Evolutionary conservation across 345 rosid species (phyloP).

Genomic region (Ricinus communis): DNA sequence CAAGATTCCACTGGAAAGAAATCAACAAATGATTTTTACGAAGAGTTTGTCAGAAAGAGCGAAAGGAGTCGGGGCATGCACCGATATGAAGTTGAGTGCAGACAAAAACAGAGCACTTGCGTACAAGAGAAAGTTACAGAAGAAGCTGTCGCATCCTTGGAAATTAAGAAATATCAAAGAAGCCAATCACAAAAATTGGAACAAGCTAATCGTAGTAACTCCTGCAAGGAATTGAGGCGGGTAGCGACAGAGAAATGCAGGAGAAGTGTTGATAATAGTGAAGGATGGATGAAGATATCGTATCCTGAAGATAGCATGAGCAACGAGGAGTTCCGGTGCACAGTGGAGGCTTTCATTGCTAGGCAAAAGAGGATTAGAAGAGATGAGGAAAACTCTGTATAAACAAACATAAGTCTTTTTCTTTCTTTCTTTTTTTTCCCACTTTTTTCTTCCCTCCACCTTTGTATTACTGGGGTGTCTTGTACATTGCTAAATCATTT

Average conservation of each 20-base stretch:
- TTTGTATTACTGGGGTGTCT: background rate
- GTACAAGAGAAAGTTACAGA: constrained; percentile 19
- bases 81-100: constrained; percentile 19
- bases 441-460: background rate
- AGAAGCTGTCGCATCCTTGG: constrained; percentile 12
- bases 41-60: constrained; percentile 46
- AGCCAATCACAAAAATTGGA: constrained; percentile 53
- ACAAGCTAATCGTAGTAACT: constrained; percentile 15
- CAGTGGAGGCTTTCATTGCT: constrained; percentile 71
- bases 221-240: constrained; percentile 45
- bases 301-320: constrained; percentile 63
- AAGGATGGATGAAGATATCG: constrained; percentile 27
- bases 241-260: constrained; percentile 44
- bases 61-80: constrained; percentile 31
- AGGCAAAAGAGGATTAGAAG: constrained; percentile 68
- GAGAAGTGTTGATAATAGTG: constrained; percentile 29
- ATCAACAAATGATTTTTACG: constrained; percentile 38
- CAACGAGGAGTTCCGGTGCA: constrained; percentile 65
- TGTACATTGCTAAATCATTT: constrained; percentile 25
- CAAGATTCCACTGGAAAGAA: constrained; percentile 33
- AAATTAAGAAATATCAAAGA: constrained; percentile 38
- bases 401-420: too few relatives aligned
- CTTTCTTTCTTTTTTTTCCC: too few relatives aligned
- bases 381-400: constrained; percentile 52
- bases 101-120: constrained; percentile 37